Evolutionary conservation across 2,329 filamentous ascomycete genomes (phyloP), one percentile per base, ranked within the genome.

Genomic region (Stagonosporopsis chrysanthemi): DNA sequence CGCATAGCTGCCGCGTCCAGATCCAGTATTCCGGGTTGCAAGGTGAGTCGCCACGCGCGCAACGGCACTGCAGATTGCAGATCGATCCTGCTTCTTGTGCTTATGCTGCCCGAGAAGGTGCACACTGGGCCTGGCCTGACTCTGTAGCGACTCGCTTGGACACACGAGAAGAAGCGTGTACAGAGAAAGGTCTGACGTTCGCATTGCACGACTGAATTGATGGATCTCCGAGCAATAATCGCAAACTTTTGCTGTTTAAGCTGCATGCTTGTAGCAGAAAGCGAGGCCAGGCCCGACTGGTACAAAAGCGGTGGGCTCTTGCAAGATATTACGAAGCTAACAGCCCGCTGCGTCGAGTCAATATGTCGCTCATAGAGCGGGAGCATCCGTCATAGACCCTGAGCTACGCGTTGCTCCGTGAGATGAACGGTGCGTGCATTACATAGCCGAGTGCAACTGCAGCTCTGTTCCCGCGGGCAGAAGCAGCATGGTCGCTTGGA

Each of bases 21-120:
- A 52, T 44, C 31, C 54, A 52, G 54, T 57, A 52, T 52, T 44
- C 54, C 44, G 54, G 54, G 36, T 40, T 36, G 19, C 26, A 19
- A 24, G 8, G 6, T 22, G 33, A 22, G 9, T 45, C 28, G 17
- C 17, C n/a, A 29, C 24, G 28, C 22, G 28, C 48, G 38, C 29
- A 29, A 23, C 52, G 36, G 7, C 53, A 28, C 38, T 52, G 44
- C 38, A 44, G 43, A 11, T 24, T n/a, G 42, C 17, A 24, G 36
- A 47, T 46, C 47, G 28, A 29, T 35, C 36, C 29, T 43, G 40
- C 45, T 39, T 38, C 24, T 39, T 24, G 24, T 43, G 47, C 47
- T 39, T 36, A 43, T 43, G 15, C 40, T 41, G 14, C 22, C 36
- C 9, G 9, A 29, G 22, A 35, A 29, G 14, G 33, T 47, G 42